Evolutionary conservation across 208 protist species (phyloP), one percentile per base, ranked within the genome.

Genomic region (Wallacemonas rigidus): DNA sequence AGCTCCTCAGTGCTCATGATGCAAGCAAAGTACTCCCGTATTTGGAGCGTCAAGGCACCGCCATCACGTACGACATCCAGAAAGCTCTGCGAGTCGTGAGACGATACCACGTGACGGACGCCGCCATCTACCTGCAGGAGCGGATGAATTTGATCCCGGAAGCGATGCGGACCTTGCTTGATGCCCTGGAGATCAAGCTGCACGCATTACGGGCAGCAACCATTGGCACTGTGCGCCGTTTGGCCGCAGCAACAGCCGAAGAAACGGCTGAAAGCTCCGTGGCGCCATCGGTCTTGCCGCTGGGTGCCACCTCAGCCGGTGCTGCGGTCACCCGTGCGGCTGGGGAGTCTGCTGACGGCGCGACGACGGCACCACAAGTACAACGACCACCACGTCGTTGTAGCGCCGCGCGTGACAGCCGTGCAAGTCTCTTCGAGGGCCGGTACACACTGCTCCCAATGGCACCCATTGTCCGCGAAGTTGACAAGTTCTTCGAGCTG

Each of bases 21-120:
- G 86, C 91, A 44, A 50, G 43, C n/a, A 67, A 77, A 1, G 91
- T 95, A 15, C 90, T 88, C 75, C 35, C 64, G 11, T 88, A 95
- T 57, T 61, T 95, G 26, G 72, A 79, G 61, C 41, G 74, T 14
- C 55, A 80, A 11, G 87, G 81, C 40, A 71, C 54, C 51, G 48
- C 70, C 7, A 82, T 93, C 62, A 81, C 80, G 8, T 95, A 95
- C 69, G 88, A 95, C 65, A 56, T 89, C 36, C 72, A 88, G 41
- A 54, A 69, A 26, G 91, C 83, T n/a, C 67, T 92, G 38, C 44
- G 81, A 11, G 71, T 75, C 5, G 82, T 86, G 40, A 81, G 79
- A 38, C 69, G 80, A 40, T 74, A 92, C 76, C 74, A 75, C 50
- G 78, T 95, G 15, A 73, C 76, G 1, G 84, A 91, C 65, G 88